These are phyloP conservation scores for Xerocomus spinulosus DNA, from an alignment of 768 basidiomycete species.

Conservation along the genomic window DNA sequence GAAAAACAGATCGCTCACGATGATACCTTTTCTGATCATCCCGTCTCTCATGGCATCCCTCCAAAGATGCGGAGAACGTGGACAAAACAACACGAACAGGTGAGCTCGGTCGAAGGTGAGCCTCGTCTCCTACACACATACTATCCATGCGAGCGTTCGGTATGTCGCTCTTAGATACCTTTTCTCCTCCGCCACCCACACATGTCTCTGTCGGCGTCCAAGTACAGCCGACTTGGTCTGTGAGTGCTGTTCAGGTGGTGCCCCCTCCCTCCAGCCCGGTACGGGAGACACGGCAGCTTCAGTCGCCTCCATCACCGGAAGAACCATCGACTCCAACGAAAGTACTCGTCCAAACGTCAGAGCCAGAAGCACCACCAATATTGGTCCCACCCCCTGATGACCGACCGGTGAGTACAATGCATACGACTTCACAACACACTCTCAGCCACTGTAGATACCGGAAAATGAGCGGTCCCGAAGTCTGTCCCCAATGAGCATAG, in stretches of 20 bases:
- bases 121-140: constrained; percentile 1
- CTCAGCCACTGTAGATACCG: constrained; percentile 32
- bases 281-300: constrained; percentile 6
- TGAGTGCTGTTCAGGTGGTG: constrained; percentile 37
- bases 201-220: constrained; percentile 46
- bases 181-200: constrained; percentile 18
- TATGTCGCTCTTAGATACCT: constrained; percentile 29
- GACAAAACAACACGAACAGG: constrained; percentile 47
- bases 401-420: constrained; percentile 18
- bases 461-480: constrained; percentile 38
- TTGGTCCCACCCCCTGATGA: constrained; percentile 14
- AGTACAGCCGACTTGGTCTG: constrained; percentile 33
- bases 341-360: constrained; percentile 2
- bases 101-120: constrained; percentile 39
- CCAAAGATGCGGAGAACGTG: constrained; percentile 65
- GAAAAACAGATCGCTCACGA: constrained; percentile 38
- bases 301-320: constrained; percentile 2
- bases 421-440: constrained; percentile 1
- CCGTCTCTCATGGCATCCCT: constrained; percentile 42
- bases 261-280: constrained; percentile 15
- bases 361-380: constrained; percentile 10
- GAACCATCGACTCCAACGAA: constrained; percentile 13
- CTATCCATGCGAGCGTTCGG: constrained; percentile 25
- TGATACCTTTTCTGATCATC: constrained; percentile 34
- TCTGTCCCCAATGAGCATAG: constrained; percentile 60